phyloP scores from a whole-genome alignment of 768 basidiomycete species.

The Boletus sp. region DNA sequence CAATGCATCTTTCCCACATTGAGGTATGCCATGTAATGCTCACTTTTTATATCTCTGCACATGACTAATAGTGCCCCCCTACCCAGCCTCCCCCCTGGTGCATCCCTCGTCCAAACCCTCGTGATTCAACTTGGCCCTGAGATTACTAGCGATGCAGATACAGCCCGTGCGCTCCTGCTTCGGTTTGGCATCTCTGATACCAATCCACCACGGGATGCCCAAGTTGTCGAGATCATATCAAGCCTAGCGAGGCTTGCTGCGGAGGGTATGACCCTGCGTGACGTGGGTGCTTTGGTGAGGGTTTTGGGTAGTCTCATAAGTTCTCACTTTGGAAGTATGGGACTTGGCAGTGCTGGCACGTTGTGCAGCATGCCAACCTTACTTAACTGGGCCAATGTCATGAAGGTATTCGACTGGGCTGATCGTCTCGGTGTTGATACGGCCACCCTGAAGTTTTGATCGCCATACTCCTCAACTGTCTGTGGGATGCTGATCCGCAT shows the following conservation, averaged over 20 bases:
- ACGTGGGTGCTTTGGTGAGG: constrained; percentile 71
- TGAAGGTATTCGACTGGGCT: constrained; percentile 83
- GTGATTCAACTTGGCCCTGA: constrained; percentile 78
- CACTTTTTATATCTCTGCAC: constrained; percentile 8
- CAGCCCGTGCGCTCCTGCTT: constrained; percentile 63
- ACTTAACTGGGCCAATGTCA: constrained; percentile 82
- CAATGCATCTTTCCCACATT: constrained; percentile 72
- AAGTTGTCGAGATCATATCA: constrained; percentile 70
- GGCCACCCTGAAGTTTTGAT: constrained; percentile 87
- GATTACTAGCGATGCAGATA: constrained; percentile 71
- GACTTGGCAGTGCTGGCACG: constrained; percentile 9
- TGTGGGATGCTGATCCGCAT: constrained; percentile 72
- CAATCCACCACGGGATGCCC: constrained; percentile 67
- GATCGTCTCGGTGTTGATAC: constrained; percentile 87
- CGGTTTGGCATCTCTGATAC: constrained; percentile 75
- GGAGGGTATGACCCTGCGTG: constrained; percentile 74
- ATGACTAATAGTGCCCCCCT: constrained; percentile 15
- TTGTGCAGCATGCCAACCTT: constrained; percentile 55
- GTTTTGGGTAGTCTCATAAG: constrained; percentile 74
- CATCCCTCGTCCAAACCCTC: constrained; percentile 73
- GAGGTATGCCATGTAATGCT: constrained; percentile 47
- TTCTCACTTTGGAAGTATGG: constrained; percentile 15
- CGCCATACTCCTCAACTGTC: constrained; percentile 79
- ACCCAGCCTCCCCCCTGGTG: constrained; percentile 60
- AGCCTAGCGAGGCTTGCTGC: constrained; percentile 65